phyloP scores from a whole-genome alignment of 2,329 filamentous ascomycete genomes.

The Trichoderma citrinoviride region DNA sequence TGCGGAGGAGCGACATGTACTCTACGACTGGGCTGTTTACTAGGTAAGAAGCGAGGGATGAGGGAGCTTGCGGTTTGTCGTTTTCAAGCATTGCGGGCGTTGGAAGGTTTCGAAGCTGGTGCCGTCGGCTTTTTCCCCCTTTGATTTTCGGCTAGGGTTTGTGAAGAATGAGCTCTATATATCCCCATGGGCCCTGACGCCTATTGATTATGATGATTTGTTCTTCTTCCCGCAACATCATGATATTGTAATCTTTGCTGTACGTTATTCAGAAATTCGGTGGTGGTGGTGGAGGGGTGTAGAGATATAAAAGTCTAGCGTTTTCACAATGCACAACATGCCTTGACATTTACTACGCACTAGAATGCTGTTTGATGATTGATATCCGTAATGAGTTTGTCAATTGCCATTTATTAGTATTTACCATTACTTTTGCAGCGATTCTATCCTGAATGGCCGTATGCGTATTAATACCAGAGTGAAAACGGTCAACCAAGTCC shows the following conservation, averaged over 20 bases:
- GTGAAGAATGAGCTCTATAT: constrained; percentile 21
- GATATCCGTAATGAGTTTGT: no score
- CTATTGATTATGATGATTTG: constrained; percentile 8
- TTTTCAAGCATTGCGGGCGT: constrained; percentile 26
- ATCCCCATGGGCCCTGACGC: neutral
- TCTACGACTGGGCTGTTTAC: constrained; percentile 2
- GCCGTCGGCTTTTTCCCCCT: neutral
- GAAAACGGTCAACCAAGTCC: no score
- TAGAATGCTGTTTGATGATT: no score
- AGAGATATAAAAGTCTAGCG: constrained; percentile 4
- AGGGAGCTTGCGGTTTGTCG: constrained; percentile 1
- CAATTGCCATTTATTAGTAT: no score
- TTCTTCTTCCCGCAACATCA: neutral
- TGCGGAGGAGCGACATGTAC: constrained; percentile 25
- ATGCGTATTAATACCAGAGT: no score
- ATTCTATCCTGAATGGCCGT: no score
- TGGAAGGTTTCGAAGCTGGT: constrained; percentile 22
- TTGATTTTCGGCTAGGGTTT: constrained; percentile 2
- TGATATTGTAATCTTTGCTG: constrained; percentile 17
- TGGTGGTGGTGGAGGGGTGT: neutral
- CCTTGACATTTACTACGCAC: no score
- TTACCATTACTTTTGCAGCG: no score
- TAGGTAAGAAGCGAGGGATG: neutral
- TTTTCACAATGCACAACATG: neutral
- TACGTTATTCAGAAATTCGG: neutral